phyloP scores from a whole-genome alignment of 1,284 basidiomycete species.

The Sphagnurus paluster region DNA sequence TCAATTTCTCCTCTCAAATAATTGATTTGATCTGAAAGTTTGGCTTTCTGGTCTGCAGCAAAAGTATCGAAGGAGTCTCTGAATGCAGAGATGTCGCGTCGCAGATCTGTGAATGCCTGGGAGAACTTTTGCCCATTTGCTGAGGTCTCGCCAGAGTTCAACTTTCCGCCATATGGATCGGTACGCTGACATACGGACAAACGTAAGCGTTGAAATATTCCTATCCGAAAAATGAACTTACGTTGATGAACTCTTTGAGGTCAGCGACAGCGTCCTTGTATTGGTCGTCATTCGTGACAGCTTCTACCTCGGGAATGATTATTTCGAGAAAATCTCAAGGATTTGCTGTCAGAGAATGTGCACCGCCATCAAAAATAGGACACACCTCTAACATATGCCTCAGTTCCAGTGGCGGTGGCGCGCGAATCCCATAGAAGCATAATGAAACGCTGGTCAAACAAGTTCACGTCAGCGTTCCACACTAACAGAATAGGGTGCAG shows the following conservation, averaged over 20 bases:
- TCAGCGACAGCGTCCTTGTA: constrained; percentile 6
- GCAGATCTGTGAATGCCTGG: constrained; percentile 5
- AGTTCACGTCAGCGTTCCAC: too few species aligned
- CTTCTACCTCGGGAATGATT: constrained; percentile 10
- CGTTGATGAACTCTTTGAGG: constrained; percentile 9
- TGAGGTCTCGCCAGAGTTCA: neutral
- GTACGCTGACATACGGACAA: constrained; percentile 5
- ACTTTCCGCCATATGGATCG: constrained; percentile 3
- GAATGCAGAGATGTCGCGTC: constrained; percentile 4
- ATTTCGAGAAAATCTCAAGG: constrained; percentile 12
- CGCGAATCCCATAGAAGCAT: constrained; percentile 12
- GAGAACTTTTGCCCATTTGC: neutral
- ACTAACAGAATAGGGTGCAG: neutral
- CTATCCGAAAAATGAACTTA: neutral
- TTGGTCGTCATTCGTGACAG: neutral
- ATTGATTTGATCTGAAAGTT: constrained; percentile 4
- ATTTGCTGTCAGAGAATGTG: neutral
- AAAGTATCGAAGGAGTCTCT: constrained; percentile 10
- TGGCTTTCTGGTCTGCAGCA: constrained; percentile 4
- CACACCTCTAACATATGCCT: constrained; percentile 10
- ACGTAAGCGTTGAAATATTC: neutral
- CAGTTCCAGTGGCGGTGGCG: constrained; percentile 3
- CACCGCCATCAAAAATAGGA: neutral
- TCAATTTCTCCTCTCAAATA: constrained; percentile 8
- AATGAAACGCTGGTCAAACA: constrained; percentile 16